phyloP scores from a whole-genome alignment of 805 yeast genomes.

The Cyberlindnera bimundalis region DNA sequence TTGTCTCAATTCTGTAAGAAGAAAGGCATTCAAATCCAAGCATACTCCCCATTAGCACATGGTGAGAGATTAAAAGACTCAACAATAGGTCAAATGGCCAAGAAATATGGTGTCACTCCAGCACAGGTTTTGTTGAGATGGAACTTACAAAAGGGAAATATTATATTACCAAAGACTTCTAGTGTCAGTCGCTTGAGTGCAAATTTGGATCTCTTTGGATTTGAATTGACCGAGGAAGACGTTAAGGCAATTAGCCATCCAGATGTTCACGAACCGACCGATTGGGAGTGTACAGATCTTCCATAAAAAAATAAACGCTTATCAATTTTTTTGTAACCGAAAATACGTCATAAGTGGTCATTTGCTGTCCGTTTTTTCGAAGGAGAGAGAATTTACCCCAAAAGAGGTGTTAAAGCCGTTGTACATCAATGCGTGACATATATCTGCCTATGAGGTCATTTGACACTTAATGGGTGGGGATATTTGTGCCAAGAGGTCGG shows the following conservation, averaged over 20 bases:
- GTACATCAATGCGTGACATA: no score
- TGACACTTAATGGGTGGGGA: no score
- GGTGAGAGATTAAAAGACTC: conserved; percentile 46
- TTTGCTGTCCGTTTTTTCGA: no score
- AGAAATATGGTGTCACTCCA: conserved; percentile 38
- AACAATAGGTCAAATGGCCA: conserved; percentile 39
- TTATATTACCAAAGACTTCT: conserved; percentile 51
- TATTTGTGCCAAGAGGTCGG: no score
- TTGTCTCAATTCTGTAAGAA: conserved; percentile 41
- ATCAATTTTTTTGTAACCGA: no score
- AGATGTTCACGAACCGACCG: conserved; percentile 64
- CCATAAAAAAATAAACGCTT: conserved; percentile 4
- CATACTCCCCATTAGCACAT: conserved; percentile 64
- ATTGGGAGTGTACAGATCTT: conserved; percentile 49
- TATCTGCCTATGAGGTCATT: no score
- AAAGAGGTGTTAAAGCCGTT: no score
- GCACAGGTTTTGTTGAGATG: conserved; percentile 56
- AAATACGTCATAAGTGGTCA: no score
- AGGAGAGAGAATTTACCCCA: no score
- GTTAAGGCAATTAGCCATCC: conserved; percentile 45
- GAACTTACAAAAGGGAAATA: conserved; percentile 55
- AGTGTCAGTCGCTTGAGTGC: conserved; percentile 33
- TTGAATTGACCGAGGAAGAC: conserved; percentile 42
- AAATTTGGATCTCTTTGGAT: conserved; percentile 40
- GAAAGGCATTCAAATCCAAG: conserved; percentile 50